A percentile compares a stretch with the other conserved stretches of the same genome.
phyloP scores from a whole-genome alignment of 345 rosid species.

The Eucalyptus tenuipes region DNA sequence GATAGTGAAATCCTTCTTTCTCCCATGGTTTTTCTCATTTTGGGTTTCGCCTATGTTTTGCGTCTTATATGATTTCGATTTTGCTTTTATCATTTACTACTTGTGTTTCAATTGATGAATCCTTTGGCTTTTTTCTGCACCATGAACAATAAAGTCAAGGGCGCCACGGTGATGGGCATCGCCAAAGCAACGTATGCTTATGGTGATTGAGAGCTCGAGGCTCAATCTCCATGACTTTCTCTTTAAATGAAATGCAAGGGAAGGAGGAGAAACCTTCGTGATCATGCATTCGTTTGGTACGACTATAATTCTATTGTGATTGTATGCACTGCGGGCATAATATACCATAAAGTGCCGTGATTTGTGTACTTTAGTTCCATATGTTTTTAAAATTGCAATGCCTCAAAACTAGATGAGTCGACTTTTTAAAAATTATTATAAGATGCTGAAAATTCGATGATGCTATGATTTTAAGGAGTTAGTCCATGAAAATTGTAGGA shows the following conservation, averaged over 20 bases:
- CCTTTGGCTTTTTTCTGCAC: too few relatives aligned
- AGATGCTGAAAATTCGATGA: neutral
- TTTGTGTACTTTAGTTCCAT: neutral
- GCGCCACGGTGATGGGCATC: accelerated
- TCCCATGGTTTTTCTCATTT: too few relatives aligned
- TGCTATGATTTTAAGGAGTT: neutral
- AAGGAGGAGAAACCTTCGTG: neutral
- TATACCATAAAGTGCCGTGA: neutral
- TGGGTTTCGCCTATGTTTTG: too few relatives aligned
- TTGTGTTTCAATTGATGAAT: too few relatives aligned
- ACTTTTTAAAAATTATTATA: neutral
- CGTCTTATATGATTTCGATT: too few relatives aligned
- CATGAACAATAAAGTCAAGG: neutral
- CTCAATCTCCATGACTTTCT: neutral
- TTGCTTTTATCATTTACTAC: too few relatives aligned
- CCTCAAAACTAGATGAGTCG: neutral
- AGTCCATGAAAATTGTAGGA: neutral
- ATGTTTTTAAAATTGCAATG: neutral
- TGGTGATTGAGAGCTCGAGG: neutral
- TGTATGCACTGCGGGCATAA: neutral
- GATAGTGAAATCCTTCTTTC: too few relatives aligned
- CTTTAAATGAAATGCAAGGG: neutral
- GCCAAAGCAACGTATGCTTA: neutral
- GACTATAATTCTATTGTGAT: neutral
- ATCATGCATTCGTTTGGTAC: neutral